These are phyloP conservation scores for Sanghuangporus baumii DNA, from an alignment of 1,284 basidiomycete species.

Conservation along the genomic window DNA sequence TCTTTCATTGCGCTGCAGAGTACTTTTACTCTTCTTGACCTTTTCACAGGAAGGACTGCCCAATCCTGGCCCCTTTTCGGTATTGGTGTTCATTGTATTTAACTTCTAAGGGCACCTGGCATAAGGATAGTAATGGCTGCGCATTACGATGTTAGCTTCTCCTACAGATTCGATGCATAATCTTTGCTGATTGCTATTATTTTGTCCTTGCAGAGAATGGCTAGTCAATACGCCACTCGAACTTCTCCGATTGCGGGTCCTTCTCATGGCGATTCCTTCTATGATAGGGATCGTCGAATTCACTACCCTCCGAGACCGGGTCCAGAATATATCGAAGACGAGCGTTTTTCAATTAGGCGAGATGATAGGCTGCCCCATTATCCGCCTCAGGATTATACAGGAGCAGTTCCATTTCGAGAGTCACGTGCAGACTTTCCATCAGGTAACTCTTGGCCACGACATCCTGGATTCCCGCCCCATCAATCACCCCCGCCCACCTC, in stretches of 20 bases:
- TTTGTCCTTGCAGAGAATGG: not conserved
- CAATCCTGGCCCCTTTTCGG: not conserved
- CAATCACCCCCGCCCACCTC: conserved; percentile 30
- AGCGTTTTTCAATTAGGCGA: conserved; percentile 3
- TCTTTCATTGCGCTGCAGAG: too few species aligned
- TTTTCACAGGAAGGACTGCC: not conserved
- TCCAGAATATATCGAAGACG: conserved; percentile 2
- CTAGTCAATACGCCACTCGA: conserved; percentile 8
- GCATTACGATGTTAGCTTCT: conserved; percentile 11
- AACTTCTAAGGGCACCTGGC: not conserved
- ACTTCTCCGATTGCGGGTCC: conserved; percentile 7
- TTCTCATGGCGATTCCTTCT: conserved; percentile 5
- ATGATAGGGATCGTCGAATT: conserved; percentile 10
- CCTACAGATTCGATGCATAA: not conserved
- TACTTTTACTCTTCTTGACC: not conserved
- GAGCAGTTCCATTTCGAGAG: not conserved
- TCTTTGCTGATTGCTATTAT: not conserved
- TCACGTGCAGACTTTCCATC: conserved; percentile 4
- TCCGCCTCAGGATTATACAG: conserved; percentile 2
- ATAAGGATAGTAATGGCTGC: not conserved
- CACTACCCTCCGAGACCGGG: conserved; percentile 2
- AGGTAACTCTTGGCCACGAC: conserved; percentile 2
- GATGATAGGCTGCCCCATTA: conserved; percentile 5
- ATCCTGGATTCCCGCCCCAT: conserved; percentile 10
- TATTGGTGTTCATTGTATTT: not conserved